Percentiles rank a stretch among this genome's conserved stretches.
These are phyloP conservation scores for Rhodotorula sphaerocarpa DNA, from an alignment of 768 basidiomycete genomes.

Conservation along the genomic window DNA sequence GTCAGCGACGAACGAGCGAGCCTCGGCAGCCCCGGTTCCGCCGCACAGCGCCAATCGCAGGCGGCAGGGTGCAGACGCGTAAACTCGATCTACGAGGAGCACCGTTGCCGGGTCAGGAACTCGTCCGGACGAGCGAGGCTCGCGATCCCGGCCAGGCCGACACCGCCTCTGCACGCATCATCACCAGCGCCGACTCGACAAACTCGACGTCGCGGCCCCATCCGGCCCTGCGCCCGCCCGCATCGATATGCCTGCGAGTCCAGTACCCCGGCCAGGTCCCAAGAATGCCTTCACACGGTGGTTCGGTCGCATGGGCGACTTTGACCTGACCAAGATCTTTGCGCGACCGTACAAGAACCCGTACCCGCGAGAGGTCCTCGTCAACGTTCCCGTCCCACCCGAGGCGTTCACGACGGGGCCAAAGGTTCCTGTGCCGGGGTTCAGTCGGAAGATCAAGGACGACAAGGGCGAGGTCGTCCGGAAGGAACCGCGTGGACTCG, in stretches of 20 bases:
- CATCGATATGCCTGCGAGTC: constrained; percentile 10
- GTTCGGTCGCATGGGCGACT: constrained; percentile 1
- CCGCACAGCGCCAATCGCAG: too few relatives aligned
- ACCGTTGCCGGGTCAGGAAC: too few relatives aligned
- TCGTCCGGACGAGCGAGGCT: too few relatives aligned
- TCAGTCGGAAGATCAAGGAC: constrained; percentile 9
- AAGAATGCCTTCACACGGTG: constrained; percentile 8
- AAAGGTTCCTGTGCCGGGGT: constrained; percentile 16
- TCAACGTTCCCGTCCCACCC: constrained; percentile 16
- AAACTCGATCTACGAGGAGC: too few relatives aligned
- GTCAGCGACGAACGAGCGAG: too few relatives aligned
- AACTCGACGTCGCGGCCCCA: background rate
- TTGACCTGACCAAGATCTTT: constrained; percentile 24
- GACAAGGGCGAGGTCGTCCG: constrained; percentile 11
- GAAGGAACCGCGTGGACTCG: constrained; percentile 23
- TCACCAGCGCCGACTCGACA: background rate
- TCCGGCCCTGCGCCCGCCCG: background rate
- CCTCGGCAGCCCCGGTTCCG: too few relatives aligned
- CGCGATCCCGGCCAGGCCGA: background rate
- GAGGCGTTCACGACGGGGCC: constrained; percentile 21
- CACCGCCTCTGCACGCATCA: background rate
- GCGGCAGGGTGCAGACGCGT: too few relatives aligned
- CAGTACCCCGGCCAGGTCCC: constrained; percentile 11
- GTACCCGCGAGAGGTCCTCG: constrained; percentile 32
- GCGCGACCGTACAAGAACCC: background rate